Conservation (phyloP, 1,139 yeast genomes). For the Debaryomyces fabryi region DNA sequence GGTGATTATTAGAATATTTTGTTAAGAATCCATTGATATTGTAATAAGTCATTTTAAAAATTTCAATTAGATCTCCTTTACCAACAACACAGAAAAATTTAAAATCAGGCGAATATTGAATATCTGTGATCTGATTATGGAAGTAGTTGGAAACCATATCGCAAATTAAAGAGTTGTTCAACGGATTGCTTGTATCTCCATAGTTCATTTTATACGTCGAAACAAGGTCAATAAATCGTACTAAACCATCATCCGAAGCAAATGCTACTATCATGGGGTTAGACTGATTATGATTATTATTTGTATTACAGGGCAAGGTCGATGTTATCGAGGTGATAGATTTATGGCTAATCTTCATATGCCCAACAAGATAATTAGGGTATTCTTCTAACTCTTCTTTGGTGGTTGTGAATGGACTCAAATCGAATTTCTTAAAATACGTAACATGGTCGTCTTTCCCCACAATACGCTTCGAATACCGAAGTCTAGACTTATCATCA, state of each 20-base stretch:
- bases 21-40: slow-evolving; percentile 37
- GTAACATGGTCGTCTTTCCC: slow-evolving; percentile 40
- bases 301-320: slow-evolving; percentile 22
- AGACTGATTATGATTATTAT: slow-evolving; percentile 24
- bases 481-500: slow-evolving; percentile 13
- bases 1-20: slow-evolving; percentile 20
- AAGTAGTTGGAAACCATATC: slow-evolving; percentile 71
- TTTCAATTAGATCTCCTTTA: slow-evolving; percentile 60
- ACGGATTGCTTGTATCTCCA: slow-evolving; percentile 23
- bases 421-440: slow-evolving; percentile 43
- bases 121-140: slow-evolving; percentile 60
- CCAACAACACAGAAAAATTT: slow-evolving; percentile 61
- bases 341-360: slow-evolving; percentile 60
- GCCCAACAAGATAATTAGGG: slow-evolving; percentile 43
- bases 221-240: slow-evolving; percentile 57
- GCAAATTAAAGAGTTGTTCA: slow-evolving; percentile 44
- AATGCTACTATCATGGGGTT: slow-evolving; percentile 57
- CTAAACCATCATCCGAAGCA: slow-evolving; percentile 68
- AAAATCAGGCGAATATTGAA: slow-evolving; percentile 67
- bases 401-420: slow-evolving; percentile 29
- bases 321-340: slow-evolving; percentile 47
- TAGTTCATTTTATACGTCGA: slow-evolving; percentile 25
- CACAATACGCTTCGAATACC: slow-evolving; percentile 31
- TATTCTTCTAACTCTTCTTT: slow-evolving; percentile 10
- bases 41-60: slow-evolving; percentile 50